Evolutionary conservation across 164 flowering plant genomes (phyloP).

Genomic region (Stephania yunnanensis): DNA sequence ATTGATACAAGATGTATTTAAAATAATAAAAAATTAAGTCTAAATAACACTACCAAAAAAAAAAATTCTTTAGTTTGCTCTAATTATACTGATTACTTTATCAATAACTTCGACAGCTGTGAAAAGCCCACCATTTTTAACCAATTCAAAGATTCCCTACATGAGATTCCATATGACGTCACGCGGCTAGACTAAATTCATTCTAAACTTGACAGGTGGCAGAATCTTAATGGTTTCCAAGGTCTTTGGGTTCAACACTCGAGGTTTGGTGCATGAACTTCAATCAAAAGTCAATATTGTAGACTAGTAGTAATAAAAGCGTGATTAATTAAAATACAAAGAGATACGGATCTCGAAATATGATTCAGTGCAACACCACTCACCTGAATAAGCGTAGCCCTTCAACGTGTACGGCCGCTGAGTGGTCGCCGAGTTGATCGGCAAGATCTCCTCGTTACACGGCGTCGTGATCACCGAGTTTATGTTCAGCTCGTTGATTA

Average conservation of each 20-base stretch:
- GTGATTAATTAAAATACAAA: not conserved
- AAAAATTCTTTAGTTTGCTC: too few relatives aligned
- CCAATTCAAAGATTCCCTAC: not conserved
- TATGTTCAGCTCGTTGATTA: slow-evolving; percentile 88
- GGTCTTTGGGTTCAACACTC: not conserved
- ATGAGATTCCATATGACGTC: not conserved
- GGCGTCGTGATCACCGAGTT: slow-evolving; percentile 97
- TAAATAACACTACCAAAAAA: too few relatives aligned
- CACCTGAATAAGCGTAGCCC: slow-evolving; percentile 94
- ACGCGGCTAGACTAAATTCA: not conserved
- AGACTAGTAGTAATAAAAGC: not conserved
- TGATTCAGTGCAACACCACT: slow-evolving; percentile 16
- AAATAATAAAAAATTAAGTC: too few relatives aligned
- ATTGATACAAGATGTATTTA: too few relatives aligned
- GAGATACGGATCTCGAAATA: not conserved
- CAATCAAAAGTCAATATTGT: not conserved
- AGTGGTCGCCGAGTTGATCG: slow-evolving; percentile 68
- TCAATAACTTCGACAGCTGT: too few relatives aligned
- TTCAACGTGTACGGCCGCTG: slow-evolving; percentile 70
- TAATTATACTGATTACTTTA: too few relatives aligned
- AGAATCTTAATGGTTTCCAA: not conserved
- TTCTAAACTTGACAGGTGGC: not conserved
- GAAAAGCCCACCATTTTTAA: not conserved
- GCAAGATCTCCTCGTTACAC: slow-evolving; percentile 78
- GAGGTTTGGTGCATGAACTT: not conserved